Evolutionary conservation across 2,329 filamentous ascomycete species (phyloP).

Genomic region (Zasmidium angulare): DNA sequence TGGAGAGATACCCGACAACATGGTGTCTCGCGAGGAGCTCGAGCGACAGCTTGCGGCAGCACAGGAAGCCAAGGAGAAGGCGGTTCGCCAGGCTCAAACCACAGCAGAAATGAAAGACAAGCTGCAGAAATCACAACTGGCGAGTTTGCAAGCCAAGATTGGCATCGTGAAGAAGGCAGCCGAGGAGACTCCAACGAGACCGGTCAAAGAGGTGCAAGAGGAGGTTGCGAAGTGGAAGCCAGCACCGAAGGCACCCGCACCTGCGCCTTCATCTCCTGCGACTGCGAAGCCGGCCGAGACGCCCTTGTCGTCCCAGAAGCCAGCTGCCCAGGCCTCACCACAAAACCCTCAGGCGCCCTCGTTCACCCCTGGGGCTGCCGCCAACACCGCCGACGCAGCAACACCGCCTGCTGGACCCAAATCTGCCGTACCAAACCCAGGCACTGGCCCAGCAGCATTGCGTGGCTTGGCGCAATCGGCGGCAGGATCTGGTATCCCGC

Average conservation of each 20-base stretch:
- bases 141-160: conserved; percentile 67
- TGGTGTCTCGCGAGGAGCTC: conserved; percentile 20
- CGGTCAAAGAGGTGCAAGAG: conserved; percentile 85
- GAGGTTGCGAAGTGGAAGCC: conserved; percentile 64
- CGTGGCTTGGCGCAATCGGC: conserved; percentile 9
- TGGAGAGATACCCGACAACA: conserved; percentile 16
- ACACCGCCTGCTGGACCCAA: conserved; percentile 1
- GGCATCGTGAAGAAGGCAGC: conserved; percentile 78
- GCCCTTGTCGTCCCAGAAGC: conserved; percentile 2
- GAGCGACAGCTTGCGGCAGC: conserved; percentile 28
- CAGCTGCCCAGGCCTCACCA: too few species aligned
- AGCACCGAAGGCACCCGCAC: conserved; percentile 24
- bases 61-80: conserved; percentile 37
- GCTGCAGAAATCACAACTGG: conserved; percentile 72
- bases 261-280: conserved; percentile 15
- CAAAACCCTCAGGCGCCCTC: conserved; percentile 22
- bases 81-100: conserved; percentile 24
- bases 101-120: conserved; percentile 56
- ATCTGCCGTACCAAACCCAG: conserved; percentile 10
- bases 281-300: conserved; percentile 12
- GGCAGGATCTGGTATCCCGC: conserved; percentile 17
- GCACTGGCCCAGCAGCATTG: conserved; percentile 10
- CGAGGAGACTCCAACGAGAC: conserved; percentile 77
- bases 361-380: conserved; percentile 12
- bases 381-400: conserved; percentile 10